Percentiles rank a stretch among this genome's conserved stretches.
Evolutionary conservation across 2,329 filamentous ascomycete species (phyloP).

Genomic region (Mycosphaerella sp.): DNA sequence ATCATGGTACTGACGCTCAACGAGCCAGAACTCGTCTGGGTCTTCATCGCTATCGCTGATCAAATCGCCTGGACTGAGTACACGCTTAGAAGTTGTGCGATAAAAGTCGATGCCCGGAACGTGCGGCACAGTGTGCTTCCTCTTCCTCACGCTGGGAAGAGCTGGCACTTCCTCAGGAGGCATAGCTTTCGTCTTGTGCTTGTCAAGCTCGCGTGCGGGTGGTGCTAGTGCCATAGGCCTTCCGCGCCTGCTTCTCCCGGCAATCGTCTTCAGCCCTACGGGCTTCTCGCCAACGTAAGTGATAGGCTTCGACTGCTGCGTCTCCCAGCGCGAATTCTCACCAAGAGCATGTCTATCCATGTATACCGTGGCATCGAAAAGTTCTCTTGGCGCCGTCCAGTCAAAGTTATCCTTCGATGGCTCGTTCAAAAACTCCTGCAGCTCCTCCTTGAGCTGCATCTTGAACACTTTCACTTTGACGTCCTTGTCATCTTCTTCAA

Average conservation of each 20-base stretch:
- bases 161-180: slow-evolving; percentile 23
- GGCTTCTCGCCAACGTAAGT: slow-evolving; percentile 1
- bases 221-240: background rate
- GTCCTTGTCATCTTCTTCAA: slow-evolving; percentile 18
- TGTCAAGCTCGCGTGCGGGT: slow-evolving; percentile 1
- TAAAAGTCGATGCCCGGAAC: slow-evolving; percentile 37
- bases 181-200: slow-evolving; percentile 7
- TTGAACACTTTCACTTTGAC: slow-evolving; percentile 10
- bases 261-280: background rate
- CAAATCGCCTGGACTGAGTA: slow-evolving; percentile 34
- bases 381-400: slow-evolving; percentile 32
- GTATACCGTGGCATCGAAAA: slow-evolving; percentile 33
- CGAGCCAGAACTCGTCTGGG: slow-evolving; percentile 36
- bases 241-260: background rate
- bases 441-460: slow-evolving; percentile 15
- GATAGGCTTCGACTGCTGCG: slow-evolving; percentile 1
- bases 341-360: slow-evolving; percentile 30
- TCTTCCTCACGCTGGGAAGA: slow-evolving; percentile 22
- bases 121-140: slow-evolving; percentile 34
- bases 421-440: slow-evolving; percentile 4
- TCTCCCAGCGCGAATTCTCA: slow-evolving; percentile 30
- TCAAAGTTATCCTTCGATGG: slow-evolving; percentile 23
- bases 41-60: slow-evolving; percentile 44
- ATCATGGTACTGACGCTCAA: slow-evolving; percentile 30
- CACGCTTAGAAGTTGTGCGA: slow-evolving; percentile 37